A percentile compares a stretch with the other conserved stretches of the same genome.
phyloP scores from a whole-genome alignment of 1,284 basidiomycete species.

The Papiliotrema fonsecae region DNA sequence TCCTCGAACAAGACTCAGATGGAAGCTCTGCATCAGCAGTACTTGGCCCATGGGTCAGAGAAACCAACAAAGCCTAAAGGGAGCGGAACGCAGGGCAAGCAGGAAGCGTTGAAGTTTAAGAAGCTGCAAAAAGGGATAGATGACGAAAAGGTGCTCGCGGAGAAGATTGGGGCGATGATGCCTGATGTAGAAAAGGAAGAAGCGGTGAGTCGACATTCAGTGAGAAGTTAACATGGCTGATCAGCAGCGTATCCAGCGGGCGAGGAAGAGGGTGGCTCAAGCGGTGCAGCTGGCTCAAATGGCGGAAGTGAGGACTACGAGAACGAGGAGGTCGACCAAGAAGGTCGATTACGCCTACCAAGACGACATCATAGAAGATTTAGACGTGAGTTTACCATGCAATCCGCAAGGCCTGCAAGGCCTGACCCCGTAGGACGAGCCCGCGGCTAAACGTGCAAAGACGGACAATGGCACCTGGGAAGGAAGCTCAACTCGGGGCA shows the following conservation, averaged over 20 bases:
- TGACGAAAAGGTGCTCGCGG: conserved; percentile 31
- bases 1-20: conserved; percentile 29
- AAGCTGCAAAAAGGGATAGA: conserved; percentile 30
- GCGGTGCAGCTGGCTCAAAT: conserved; percentile 22
- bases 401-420: too few relatives aligned
- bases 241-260: conserved; percentile 24
- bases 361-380: conserved; percentile 14
- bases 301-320: conserved; percentile 35
- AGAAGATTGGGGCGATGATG: conserved; percentile 21
- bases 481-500: conserved; percentile 8
- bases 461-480: conserved; percentile 9
- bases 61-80: conserved; percentile 9
- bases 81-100: conserved; percentile 21
- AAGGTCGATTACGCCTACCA: conserved; percentile 42
- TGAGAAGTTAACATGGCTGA: not conserved
- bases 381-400: conserved; percentile 6
- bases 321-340: conserved; percentile 32
- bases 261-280: conserved; percentile 22
- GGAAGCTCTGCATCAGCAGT: conserved; percentile 16
- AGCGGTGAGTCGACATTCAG: conserved; percentile 15
- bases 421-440: not conserved
- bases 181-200: conserved; percentile 43
- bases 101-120: conserved; percentile 12
- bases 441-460: conserved; percentile 1
- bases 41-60: conserved; percentile 17